Base-by-base conservation (phyloP, 495 filamentous ascomycete genomes). In the Beverwykella pulmonaria region DNA sequence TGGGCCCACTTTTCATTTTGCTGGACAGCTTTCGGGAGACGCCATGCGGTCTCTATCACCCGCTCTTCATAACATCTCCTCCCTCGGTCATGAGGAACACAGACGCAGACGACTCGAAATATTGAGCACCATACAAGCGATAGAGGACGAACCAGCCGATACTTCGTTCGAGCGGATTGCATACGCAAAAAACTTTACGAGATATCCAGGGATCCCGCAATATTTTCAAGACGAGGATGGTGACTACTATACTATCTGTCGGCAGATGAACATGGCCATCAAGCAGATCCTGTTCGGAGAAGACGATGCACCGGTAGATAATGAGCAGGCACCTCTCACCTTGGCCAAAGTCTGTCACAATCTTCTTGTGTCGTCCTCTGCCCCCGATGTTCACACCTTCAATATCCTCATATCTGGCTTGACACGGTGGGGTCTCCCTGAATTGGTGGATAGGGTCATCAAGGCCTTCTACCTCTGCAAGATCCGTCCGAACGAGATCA, bases 271-370 rank as follows among this genome's bases (percentile, higher is more conserved):
- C 58, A 23, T n/a, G 1, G 46, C 70, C 20, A 55, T 73, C 22
- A 53, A 30, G 30, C 36, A 48, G 2, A 44, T 71, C 15, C 50
- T 68, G 22, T 30, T 17, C 9, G 30, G 44, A 2, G 17, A 19
- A 17, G 20, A 29, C 5, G 23, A 47, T 12, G 6, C n/a, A 1
- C n/a, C 44, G 17, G 12, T 7, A 4, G 30, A 63, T 32, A n/a
- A 9, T 10, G 6, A 26, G 5, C 19, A 53, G n/a, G 20, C 20
- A 12, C 15, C 39, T 34, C 25, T 34, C 14, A 56, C 78, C 29
- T 72, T 88, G 9, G 81, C 79, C 2, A 87, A 85, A 68, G 82
- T 92, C 26, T 90, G 86, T 74, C 87, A 87, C 70, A 88, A 89
- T 73, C 74, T 93, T 2, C 79, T 91, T 14, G 75, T 82, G 2